Conservation (phyloP, 2,329 filamentous ascomycete genomes). For the Scytalidium sp. region DNA sequence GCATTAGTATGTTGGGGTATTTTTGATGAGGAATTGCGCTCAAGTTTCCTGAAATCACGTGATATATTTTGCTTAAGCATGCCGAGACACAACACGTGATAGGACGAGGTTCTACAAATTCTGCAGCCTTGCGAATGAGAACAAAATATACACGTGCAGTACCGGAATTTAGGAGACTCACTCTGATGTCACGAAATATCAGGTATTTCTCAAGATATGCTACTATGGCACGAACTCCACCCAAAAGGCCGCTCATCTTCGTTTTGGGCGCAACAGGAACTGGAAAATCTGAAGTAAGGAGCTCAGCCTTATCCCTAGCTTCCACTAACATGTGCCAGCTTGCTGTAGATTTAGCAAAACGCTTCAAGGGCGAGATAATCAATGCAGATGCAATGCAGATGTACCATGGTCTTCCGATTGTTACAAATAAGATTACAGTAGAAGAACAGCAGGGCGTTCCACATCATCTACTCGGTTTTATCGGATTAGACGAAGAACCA, state of each 20-base stretch:
- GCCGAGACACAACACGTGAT: no score
- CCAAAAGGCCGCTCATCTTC: constrained; percentile 65
- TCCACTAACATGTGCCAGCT: constrained; percentile 21
- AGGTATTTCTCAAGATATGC: constrained; percentile 9
- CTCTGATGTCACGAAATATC: constrained; percentile 14
- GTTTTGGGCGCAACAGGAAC: constrained; percentile 90
- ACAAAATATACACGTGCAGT: background rate
- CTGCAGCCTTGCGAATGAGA: background rate
- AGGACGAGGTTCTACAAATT: background rate
- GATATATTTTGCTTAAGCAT: no score
- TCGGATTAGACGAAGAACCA: constrained; percentile 71
- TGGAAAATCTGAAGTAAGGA: constrained; percentile 78
- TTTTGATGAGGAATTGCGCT: no score
- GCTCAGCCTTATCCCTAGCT: background rate
- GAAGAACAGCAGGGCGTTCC: constrained; percentile 76
- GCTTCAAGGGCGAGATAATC: constrained; percentile 88
- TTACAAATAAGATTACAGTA: constrained; percentile 85
- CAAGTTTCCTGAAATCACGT: no score
- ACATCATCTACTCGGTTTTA: constrained; percentile 83
- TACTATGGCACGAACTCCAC: constrained; percentile 28
- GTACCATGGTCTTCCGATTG: constrained; percentile 86
- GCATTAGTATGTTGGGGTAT: no score
- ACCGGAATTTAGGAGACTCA: background rate
- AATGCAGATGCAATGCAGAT: constrained; percentile 99
- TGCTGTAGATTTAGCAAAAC: constrained; percentile 80